Conservation (phyloP, 1,284 basidiomycete species). For the Xerocomus minutiporus region DNA sequence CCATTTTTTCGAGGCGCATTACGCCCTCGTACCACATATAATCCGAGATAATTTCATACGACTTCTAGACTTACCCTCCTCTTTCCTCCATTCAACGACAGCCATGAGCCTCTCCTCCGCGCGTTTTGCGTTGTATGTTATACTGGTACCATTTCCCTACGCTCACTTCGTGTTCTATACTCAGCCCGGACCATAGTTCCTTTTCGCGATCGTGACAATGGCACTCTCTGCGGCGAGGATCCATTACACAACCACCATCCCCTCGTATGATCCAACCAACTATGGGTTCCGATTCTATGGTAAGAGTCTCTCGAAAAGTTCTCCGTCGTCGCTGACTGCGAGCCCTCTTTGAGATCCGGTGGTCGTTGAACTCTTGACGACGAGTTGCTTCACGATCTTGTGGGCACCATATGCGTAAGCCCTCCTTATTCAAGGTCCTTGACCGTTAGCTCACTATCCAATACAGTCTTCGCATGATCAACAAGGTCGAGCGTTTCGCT, state of each 20-base stretch:
- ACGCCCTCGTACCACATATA: constrained; percentile 33
- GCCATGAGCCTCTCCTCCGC: constrained; percentile 29
- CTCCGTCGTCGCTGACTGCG: constrained; percentile 5
- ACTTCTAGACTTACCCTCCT: constrained; percentile 3
- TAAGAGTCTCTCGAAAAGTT: constrained; percentile 23
- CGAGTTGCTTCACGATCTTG: constrained; percentile 56
- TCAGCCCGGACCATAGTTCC: constrained; percentile 34
- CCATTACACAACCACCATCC: constrained; percentile 62
- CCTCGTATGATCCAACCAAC: constrained; percentile 56
- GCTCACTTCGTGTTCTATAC: neutral
- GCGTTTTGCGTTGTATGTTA: constrained; percentile 25
- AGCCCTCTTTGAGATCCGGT: constrained; percentile 51
- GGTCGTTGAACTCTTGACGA: constrained; percentile 59
- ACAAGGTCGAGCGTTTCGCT: constrained; percentile 51
- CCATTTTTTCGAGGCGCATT: constrained; percentile 21
- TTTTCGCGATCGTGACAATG: constrained; percentile 58
- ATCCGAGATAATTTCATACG: constrained; percentile 16
- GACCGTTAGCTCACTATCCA: constrained; percentile 12
- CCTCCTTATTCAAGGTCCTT: neutral
- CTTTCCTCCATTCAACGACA: constrained; percentile 4
- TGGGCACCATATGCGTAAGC: constrained; percentile 61
- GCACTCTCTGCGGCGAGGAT: constrained; percentile 58
- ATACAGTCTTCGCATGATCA: constrained; percentile 50
- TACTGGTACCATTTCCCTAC: constrained; percentile 21
- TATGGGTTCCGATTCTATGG: constrained; percentile 59